phyloP scores from a whole-genome alignment of 176 grass and related monocot genomes.

The Aegilops tauschii region DNA sequence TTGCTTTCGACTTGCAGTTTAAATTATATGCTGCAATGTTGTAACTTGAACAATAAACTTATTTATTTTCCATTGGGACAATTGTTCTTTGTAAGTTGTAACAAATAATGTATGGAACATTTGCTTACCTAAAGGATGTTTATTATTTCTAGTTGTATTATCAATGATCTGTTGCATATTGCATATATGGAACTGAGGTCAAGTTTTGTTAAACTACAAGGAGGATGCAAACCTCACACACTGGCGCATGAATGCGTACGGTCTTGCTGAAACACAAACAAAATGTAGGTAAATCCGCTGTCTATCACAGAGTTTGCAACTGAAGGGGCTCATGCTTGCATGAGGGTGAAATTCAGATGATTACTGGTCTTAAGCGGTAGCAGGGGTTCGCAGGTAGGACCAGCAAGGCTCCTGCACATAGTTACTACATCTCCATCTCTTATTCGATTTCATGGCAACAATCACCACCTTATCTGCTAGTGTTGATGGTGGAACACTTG shows the following conservation, averaged over 20 bases:
- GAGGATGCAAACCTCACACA: not conserved
- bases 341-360: too few relatives aligned
- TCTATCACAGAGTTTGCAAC: not conserved
- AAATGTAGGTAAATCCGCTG: not conserved
- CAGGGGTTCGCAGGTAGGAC: too few relatives aligned
- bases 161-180: not conserved
- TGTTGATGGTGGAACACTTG: not conserved
- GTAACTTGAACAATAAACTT: constrained; percentile 19
- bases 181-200: not conserved
- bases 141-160: not conserved
- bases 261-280: not conserved
- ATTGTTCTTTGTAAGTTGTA: constrained; percentile 20
- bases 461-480: not conserved
- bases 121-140: not conserved
- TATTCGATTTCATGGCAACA: too few relatives aligned
- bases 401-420: too few relatives aligned
- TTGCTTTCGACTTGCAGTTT: constrained; percentile 1
- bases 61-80: constrained; percentile 10
- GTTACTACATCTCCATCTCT: too few relatives aligned
- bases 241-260: not conserved
- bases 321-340: too few relatives aligned
- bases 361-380: too few relatives aligned
- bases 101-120: not conserved
- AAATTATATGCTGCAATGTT: constrained; percentile 16
- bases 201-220: not conserved